phyloP scores from a whole-genome alignment of 192 early-diverging fungal genomes.

The Gamsiella multidivaricata region DNA sequence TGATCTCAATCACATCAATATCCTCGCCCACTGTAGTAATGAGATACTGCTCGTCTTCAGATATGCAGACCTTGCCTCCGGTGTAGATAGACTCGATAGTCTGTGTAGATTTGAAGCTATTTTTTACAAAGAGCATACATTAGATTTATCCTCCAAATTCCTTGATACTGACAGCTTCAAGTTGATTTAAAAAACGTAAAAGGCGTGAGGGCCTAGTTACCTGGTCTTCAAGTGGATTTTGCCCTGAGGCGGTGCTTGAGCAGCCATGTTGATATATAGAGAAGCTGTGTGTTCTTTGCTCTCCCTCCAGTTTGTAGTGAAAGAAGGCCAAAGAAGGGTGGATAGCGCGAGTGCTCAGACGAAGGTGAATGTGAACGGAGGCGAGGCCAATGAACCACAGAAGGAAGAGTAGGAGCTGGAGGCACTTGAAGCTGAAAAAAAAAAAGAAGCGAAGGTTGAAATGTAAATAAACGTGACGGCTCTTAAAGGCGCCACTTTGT shows the following conservation, averaged over 20 bases:
- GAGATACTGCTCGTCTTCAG: constrained; percentile 73
- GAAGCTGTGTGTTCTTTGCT: not conserved
- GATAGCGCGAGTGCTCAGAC: not conserved
- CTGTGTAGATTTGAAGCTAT: constrained; percentile 78
- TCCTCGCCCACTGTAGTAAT: constrained; percentile 87
- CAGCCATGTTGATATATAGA: constrained; percentile 35
- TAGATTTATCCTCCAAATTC: too few relatives aligned
- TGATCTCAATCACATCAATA: constrained; percentile 79
- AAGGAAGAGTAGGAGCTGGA: not conserved
- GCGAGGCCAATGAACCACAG: not conserved
- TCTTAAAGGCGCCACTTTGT: not conserved
- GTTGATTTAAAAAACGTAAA: not conserved
- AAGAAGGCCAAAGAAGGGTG: not conserved
- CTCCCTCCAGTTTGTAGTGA: not conserved
- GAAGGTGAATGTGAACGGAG: not conserved
- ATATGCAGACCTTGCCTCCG: constrained; percentile 83
- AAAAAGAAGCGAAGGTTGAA: constrained; percentile 12
- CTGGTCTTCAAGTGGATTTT: constrained; percentile 56
- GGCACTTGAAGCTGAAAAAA: not conserved
- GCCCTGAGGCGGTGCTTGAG: constrained; percentile 52
- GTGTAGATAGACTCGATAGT: constrained; percentile 93
- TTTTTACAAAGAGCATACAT: not conserved
- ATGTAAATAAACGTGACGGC: not conserved
- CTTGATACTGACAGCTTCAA: too few relatives aligned
- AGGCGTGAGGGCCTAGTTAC: constrained; percentile 3